Conservation (phyloP, 306 rosid species). For the Prunus persica region Prunus_persica_NCBIv2 NC_034013.1:6364501-6365000, state of each 20-base stretch:
- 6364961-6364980: not conserved
- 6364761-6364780: too few relatives aligned
- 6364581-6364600: not conserved
- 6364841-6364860: not conserved
- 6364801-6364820: not conserved
- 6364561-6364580: not conserved
- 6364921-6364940: not conserved
- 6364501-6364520: not conserved
- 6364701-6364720: too few relatives aligned
- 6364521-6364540: not conserved
- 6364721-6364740: too few relatives aligned
- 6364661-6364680: too few relatives aligned
- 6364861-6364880: not conserved
- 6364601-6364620: not conserved
- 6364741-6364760: too few relatives aligned
- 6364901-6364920: not conserved
- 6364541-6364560: not conserved
- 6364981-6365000: not conserved
- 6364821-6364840: not conserved
- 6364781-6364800: not conserved
- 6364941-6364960: not conserved
- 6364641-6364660: too few relatives aligned
- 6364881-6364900: not conserved
- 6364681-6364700: too few relatives aligned
- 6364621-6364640: too few relatives aligned